phyloP scores from a whole-genome alignment of 306 rosid genomes.

The Cicer bijugum region DNA sequence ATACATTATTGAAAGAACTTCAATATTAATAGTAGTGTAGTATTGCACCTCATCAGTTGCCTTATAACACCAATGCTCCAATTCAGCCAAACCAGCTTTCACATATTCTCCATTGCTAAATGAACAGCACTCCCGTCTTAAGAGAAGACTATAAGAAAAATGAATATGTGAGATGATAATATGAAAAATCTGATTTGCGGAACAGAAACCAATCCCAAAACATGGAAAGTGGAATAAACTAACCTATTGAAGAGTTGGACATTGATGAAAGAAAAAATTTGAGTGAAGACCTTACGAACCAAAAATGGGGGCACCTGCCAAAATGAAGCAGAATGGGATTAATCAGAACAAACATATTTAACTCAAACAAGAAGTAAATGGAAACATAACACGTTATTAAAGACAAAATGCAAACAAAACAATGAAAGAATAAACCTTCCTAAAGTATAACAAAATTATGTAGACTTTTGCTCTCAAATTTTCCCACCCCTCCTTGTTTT shows the following conservation, averaged over 20 bases:
- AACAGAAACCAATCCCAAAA: constrained; percentile 19
- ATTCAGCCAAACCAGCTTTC: constrained; percentile 94
- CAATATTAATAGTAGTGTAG: constrained; percentile 2
- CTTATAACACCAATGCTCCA: constrained; percentile 90
- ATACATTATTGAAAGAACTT: constrained; percentile 27
- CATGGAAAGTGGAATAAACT: constrained; percentile 36
- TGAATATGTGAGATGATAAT: not conserved
- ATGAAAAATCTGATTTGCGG: constrained; percentile 8
- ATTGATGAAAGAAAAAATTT: constrained; percentile 80
- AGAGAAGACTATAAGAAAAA: constrained; percentile 78
- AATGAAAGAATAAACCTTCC: constrained; percentile 14
- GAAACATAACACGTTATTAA: not conserved
- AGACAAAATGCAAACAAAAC: constrained; percentile 15
- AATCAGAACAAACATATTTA: constrained; percentile 17
- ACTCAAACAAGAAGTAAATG: constrained; percentile 28
- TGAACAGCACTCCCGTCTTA: constrained; percentile 98
- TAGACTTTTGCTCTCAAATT: constrained; percentile 31
- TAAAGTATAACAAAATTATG: constrained; percentile 23
- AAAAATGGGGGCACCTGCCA: constrained; percentile 62
- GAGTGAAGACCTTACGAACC: constrained; percentile 96
- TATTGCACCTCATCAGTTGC: constrained; percentile 87
- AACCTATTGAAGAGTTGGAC: constrained; percentile 98
- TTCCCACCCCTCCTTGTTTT: constrained; percentile 17
- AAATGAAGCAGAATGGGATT: constrained; percentile 36
- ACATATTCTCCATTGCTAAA: constrained; percentile 99